Percentiles rank a stretch among this genome's conserved stretches.
Conservation (phyloP, 23 red algal genomes). For the Gracilaria domingensis region DNA sequence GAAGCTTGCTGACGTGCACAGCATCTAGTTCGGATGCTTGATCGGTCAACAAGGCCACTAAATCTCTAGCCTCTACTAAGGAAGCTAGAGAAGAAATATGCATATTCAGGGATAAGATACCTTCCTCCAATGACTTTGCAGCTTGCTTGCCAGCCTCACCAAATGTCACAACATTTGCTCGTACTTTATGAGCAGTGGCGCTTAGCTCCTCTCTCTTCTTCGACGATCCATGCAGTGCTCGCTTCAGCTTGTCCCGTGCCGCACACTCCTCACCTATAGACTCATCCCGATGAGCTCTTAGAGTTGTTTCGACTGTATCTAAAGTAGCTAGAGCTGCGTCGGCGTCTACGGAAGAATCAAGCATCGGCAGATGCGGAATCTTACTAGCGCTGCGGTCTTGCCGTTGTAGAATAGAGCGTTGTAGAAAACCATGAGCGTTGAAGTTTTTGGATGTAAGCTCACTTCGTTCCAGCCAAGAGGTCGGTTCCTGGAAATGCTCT, state of each 20-base stretch:
- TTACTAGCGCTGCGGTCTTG: conserved; percentile 37
- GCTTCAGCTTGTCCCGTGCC: conserved; percentile 47
- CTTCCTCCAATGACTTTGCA: conserved; percentile 26
- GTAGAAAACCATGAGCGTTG: conserved; percentile 63
- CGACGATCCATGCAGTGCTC: conserved; percentile 45
- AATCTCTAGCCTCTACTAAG: conserved; percentile 48
- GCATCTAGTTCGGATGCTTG: conserved; percentile 52
- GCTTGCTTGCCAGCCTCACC: conserved; percentile 51
- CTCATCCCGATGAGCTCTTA: conserved; percentile 32
- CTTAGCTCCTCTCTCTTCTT: conserved; percentile 45
- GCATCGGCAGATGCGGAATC: conserved; percentile 31
- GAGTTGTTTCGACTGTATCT: conserved; percentile 59
- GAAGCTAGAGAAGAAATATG: conserved; percentile 12
- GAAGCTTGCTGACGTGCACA: conserved; percentile 61
- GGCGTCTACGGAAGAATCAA: conserved; percentile 53
- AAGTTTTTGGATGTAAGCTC: conserved; percentile 49
- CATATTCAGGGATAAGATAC: neutral
- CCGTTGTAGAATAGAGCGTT: conserved; percentile 34
- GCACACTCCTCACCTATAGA: conserved; percentile 30
- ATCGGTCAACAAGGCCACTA: conserved; percentile 42
- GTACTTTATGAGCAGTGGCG: conserved; percentile 36
- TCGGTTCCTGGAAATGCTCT: conserved; percentile 42
- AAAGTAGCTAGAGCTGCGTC: conserved; percentile 50
- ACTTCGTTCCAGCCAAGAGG: conserved; percentile 47
- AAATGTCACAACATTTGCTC: conserved; percentile 50